Percentiles rank a stretch among this genome's conserved stretches.
phyloP scores from a whole-genome alignment of 176 grass and related monocot species.

The Juncus effusus region DNA sequence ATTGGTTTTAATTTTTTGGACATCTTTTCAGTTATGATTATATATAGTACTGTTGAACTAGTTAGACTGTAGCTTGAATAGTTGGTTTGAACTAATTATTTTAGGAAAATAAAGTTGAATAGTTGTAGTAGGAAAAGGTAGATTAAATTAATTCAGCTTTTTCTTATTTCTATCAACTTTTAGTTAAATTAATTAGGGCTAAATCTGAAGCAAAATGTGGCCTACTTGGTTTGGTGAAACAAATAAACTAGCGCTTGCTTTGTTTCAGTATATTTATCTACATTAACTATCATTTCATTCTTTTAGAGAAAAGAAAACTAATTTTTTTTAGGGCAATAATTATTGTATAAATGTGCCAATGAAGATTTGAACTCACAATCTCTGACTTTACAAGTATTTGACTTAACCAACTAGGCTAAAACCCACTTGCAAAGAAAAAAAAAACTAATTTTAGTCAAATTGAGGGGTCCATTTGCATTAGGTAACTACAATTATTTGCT shows the following conservation, averaged over 20 bases:
- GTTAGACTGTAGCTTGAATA: constrained; percentile 6
- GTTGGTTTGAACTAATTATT: background rate
- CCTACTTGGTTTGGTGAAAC: constrained; percentile 27
- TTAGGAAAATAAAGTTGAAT: too few relatives aligned
- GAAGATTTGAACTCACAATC: too few relatives aligned
- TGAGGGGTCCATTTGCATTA: background rate
- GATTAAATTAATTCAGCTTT: too few relatives aligned
- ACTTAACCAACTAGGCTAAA: too few relatives aligned
- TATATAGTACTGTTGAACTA: constrained; percentile 5
- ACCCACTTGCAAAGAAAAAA: too few relatives aligned
- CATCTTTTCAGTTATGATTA: background rate
- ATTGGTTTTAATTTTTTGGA: constrained; percentile 3
- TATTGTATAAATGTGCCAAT: too few relatives aligned
- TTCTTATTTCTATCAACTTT: too few relatives aligned
- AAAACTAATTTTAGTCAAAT: constrained; percentile 9
- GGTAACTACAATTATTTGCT: constrained; percentile 6
- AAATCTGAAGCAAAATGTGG: constrained; percentile 21
- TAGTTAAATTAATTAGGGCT: background rate
- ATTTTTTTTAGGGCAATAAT: too few relatives aligned
- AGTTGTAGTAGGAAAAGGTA: too few relatives aligned
- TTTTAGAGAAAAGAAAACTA: background rate
- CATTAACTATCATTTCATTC: constrained; percentile 15
- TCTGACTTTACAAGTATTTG: too few relatives aligned
- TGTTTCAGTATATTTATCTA: constrained; percentile 1
- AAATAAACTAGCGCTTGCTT: background rate